phyloP scores from a whole-genome alignment of 2,329 filamentous ascomycete species.

The Emergomyces orientalis region DNA sequence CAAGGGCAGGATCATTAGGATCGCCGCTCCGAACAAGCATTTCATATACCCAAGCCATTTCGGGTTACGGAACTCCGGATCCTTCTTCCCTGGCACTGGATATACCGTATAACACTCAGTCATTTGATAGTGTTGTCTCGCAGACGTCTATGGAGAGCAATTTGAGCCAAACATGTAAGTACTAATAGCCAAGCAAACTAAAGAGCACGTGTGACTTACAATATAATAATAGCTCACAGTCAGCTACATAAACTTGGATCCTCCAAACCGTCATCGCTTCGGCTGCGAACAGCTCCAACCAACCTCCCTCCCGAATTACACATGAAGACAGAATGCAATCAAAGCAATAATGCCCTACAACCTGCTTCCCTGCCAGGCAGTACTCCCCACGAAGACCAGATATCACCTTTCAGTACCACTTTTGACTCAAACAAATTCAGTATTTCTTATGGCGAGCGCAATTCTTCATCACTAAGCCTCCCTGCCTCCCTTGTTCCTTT shows the following conservation, averaged over 20 bases:
- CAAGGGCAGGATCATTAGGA: conserved; percentile 11
- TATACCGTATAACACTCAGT: conserved; percentile 6
- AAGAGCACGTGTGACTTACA: background rate
- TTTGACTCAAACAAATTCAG: conserved; percentile 21
- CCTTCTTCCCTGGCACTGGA: conserved; percentile 6
- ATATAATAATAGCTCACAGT: background rate
- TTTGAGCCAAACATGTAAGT: conserved; percentile 2
- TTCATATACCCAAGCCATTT: conserved; percentile 10
- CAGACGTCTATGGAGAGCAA: background rate
- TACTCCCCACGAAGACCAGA: conserved; percentile 26
- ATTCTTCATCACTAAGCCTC: conserved; percentile 29
- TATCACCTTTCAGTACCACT: conserved; percentile 23
- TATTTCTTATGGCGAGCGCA: conserved; percentile 27
- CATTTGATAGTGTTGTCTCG: conserved; percentile 2
- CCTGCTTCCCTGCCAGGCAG: conserved; percentile 26
- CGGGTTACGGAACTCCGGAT: conserved; percentile 10
- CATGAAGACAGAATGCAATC: conserved; percentile 22
- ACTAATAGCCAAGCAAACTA: background rate
- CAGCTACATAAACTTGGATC: background rate
- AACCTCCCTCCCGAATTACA: conserved; percentile 21
- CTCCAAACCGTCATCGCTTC: conserved; percentile 2
- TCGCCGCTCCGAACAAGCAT: conserved; percentile 9
- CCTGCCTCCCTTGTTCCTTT: conserved; percentile 26
- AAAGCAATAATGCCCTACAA: conserved; percentile 18
- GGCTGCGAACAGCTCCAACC: conserved; percentile 22